Percentiles rank a stretch among this genome's conserved stretches.
Conservation (phyloP, 768 basidiomycete genomes). For the Suillus occidentalis region DNA sequence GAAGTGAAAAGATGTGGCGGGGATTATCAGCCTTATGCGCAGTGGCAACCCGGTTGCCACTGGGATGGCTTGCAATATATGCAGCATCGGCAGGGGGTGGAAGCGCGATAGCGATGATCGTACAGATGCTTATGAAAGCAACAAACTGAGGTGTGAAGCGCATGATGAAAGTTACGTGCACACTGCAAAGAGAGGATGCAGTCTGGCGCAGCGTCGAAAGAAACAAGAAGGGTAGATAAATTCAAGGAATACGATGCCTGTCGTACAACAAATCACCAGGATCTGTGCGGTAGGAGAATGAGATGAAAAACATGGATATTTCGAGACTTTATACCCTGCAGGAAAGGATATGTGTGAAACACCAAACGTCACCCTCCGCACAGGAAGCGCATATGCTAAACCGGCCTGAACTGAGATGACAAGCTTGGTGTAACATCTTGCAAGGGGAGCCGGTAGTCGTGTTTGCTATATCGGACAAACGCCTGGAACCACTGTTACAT, state of each 20-base stretch:
- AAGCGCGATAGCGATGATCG: conserved; percentile 43
- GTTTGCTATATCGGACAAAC: neutral
- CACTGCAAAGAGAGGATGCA: conserved; percentile 15
- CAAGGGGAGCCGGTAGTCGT: neutral
- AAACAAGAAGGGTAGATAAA: neutral
- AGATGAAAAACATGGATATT: conserved; percentile 32
- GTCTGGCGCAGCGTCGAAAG: conserved; percentile 13
- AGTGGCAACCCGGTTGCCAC: conserved; percentile 5
- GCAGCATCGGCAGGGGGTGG: conserved; percentile 40
- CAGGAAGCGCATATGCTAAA: neutral
- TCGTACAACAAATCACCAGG: conserved; percentile 49
- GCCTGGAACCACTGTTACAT: neutral
- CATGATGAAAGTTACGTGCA: conserved; percentile 40
- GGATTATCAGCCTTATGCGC: neutral
- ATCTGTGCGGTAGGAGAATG: conserved; percentile 41
- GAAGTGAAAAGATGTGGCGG: neutral
- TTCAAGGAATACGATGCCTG: neutral
- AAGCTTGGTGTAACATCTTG: neutral
- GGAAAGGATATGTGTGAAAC: neutral
- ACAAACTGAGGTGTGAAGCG: conserved; percentile 50
- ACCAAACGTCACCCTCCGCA: neutral
- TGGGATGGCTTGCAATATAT: conserved; percentile 30
- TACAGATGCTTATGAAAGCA: conserved; percentile 44
- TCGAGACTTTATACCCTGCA: neutral
- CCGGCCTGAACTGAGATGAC: neutral